These are phyloP conservation scores for Coemansia sp. DNA, from an alignment of 192 early-diverging fungal species.

Conservation along the genomic window DNA sequence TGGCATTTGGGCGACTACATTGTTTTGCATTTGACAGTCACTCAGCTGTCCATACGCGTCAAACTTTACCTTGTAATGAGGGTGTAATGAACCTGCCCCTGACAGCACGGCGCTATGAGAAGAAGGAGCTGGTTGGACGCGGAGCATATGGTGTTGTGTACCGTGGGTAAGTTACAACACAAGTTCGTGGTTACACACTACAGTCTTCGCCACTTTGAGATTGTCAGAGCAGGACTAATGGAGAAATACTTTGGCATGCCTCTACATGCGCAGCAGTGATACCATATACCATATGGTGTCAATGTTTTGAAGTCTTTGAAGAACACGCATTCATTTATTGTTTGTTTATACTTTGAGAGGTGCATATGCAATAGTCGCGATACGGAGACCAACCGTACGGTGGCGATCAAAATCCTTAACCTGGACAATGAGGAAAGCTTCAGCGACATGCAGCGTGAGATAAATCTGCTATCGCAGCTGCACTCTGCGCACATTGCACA, in stretches of 20 bases:
- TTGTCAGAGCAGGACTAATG: not conserved
- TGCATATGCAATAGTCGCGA: conserved; percentile 48
- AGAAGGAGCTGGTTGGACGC: conserved; percentile 53
- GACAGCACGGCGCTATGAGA: conserved; percentile 51
- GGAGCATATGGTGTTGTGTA: conserved; percentile 56
- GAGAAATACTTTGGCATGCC: not conserved
- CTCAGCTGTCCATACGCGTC: not conserved
- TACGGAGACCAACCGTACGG: conserved; percentile 70
- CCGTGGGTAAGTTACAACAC: conserved; percentile 32
- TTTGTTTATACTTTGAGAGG: not conserved
- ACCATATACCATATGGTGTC: not conserved
- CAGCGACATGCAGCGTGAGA: conserved; percentile 91
- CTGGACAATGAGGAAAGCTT: conserved; percentile 97
- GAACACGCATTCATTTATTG: not conserved
- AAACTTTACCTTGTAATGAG: conserved; percentile 24
- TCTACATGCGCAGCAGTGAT: not conserved
- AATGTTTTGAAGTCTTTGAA: not conserved
- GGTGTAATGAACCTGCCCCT: conserved; percentile 45
- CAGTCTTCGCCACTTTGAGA: not conserved
- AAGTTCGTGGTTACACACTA: not conserved
- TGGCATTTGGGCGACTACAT: not conserved
- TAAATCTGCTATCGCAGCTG: conserved; percentile 82
- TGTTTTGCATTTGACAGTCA: not conserved
- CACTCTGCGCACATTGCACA: conserved; percentile 88
- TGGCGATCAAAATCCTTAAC: conserved; percentile 97